These are phyloP conservation scores for Globisporangium yorkense DNA, from an alignment of 352 stramenopile genomes.

Conservation along the genomic window DNA sequence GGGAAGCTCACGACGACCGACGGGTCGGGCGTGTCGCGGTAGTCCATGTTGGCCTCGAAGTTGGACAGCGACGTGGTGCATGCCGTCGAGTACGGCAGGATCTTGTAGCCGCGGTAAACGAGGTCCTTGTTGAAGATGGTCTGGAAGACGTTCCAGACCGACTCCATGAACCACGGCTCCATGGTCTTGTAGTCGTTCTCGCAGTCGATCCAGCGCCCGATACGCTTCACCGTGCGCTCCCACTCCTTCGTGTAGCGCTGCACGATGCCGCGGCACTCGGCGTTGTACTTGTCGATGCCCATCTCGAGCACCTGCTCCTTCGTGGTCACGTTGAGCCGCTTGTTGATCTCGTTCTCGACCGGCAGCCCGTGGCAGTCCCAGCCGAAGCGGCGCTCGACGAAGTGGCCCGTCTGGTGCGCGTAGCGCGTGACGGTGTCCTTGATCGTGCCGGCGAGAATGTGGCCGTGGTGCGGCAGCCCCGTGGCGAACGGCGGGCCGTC, in stretches of 20 bases:
- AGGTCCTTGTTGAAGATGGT: slow-evolving; percentile 98
- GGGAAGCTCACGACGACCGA: slow-evolving; percentile 97
- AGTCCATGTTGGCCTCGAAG: slow-evolving; percentile 99
- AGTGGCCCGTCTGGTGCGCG: slow-evolving; percentile 97
- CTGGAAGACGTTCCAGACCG: slow-evolving; percentile 99
- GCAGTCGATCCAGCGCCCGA: slow-evolving; percentile 99
- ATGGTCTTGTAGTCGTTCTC: slow-evolving; percentile 99
- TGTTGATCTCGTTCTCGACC: slow-evolving; percentile 99
- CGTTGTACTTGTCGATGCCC: slow-evolving; percentile 99
- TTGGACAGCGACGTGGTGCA: slow-evolving; percentile 98
- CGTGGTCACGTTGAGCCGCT: slow-evolving; percentile 97
- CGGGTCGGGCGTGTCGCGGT: slow-evolving; percentile 98
- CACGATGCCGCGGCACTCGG: slow-evolving; percentile 96
- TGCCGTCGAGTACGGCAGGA: slow-evolving; percentile 98
- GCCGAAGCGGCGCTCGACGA: slow-evolving; percentile 96
- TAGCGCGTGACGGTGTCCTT: slow-evolving; percentile 99
- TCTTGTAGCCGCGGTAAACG: slow-evolving; percentile 99
- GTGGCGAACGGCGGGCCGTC: slow-evolving; percentile 99
- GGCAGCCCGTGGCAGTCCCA: slow-evolving; percentile 99
- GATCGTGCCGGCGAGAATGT: slow-evolving; percentile 98
- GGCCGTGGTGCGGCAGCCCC: slow-evolving; percentile 97
- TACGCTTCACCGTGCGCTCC: slow-evolving; percentile 96
- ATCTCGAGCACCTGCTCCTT: slow-evolving; percentile 97
- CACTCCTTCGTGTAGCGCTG: slow-evolving; percentile 98
- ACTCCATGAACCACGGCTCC: slow-evolving; percentile 99